Evolutionary conservation across 805 yeast genomes (phyloP).

Genomic region (Candida argentea): DNA sequence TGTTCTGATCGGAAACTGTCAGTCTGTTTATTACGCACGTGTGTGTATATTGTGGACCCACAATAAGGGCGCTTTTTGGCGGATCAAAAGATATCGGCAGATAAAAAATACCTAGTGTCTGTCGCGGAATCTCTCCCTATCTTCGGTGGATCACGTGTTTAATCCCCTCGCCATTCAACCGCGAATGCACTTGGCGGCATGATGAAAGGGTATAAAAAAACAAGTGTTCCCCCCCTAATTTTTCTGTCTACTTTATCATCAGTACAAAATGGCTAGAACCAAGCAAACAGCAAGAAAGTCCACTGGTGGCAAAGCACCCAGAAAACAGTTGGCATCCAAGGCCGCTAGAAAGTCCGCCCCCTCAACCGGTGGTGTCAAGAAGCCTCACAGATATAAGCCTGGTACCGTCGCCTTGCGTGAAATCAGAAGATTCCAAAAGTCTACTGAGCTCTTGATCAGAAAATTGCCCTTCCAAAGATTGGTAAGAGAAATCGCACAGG

Average conservation of each 20-base stretch:
- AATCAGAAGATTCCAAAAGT: constrained; percentile 94
- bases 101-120: too few species aligned
- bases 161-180: too few species aligned
- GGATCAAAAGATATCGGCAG: too few species aligned
- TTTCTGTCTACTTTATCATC: constrained; percentile 2
- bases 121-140: constrained; percentile 1
- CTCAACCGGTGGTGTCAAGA: constrained; percentile 87
- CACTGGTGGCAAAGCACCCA: constrained; percentile 94
- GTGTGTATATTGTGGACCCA: too few species aligned
- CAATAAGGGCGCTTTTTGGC: too few species aligned
- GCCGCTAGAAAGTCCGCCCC: constrained; percentile 93
- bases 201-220: too few species aligned
- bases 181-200: too few species aligned
- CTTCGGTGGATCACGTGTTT: not conserved
- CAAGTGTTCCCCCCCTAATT: too few species aligned
- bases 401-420: constrained; percentile 96
- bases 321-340: constrained; percentile 86
- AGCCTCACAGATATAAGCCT: constrained; percentile 95
- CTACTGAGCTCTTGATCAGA: constrained; percentile 90
- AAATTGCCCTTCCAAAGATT: constrained; percentile 96
- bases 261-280: constrained; percentile 70
- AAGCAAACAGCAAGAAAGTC: constrained; percentile 93
- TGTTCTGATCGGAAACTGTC: too few species aligned
- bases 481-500: constrained; percentile 93
- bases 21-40: too few species aligned